A percentile compares a stretch with the other conserved stretches of the same genome.
Conservation (phyloP, 805 yeast genomes). For the Pichia exigua region DNA sequence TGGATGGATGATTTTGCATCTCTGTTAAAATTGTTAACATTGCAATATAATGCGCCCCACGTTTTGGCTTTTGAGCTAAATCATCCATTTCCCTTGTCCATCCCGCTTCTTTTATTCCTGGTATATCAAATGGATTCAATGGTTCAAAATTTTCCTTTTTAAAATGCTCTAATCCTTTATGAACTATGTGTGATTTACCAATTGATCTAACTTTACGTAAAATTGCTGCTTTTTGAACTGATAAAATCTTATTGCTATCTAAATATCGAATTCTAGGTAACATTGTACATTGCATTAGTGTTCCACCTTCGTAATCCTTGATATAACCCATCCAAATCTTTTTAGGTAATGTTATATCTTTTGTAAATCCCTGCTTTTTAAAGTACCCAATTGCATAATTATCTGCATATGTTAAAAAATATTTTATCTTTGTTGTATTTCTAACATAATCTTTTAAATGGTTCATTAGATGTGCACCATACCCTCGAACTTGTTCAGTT, state of each 20-base stretch:
- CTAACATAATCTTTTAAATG: conserved; percentile 93
- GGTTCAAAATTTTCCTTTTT: conserved; percentile 39
- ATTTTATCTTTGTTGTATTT: conserved; percentile 75
- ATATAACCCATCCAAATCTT: conserved; percentile 97
- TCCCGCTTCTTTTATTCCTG: conserved; percentile 89
- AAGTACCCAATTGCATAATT: conserved; percentile 98
- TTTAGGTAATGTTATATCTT: conserved; percentile 81
- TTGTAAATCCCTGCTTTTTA: conserved; percentile 96
- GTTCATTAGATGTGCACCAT: conserved; percentile 98
- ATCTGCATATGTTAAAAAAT: conserved; percentile 94
- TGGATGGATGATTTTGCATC: conserved; percentile 87
- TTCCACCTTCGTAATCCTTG: conserved; percentile 98
- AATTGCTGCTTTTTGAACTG: conserved; percentile 88
- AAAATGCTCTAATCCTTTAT: conserved; percentile 76
- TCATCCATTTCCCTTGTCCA: conserved; percentile 99
- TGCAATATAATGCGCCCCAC: conserved; percentile 90
- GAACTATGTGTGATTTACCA: conserved; percentile 69
- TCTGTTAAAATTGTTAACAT: conserved; percentile 87
- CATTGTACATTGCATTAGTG: conserved; percentile 95
- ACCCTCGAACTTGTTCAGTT: conserved; percentile 96
- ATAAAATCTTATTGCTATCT: conserved; percentile 77
- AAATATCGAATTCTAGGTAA: conserved; percentile 80
- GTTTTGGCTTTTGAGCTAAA: conserved; percentile 86
- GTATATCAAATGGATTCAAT: conserved; percentile 76
- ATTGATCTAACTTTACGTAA: conserved; percentile 73